A percentile compares a stretch with the other conserved stretches of the same genome.
Conservation (phyloP, 805 yeast species). For the Suhomyces sp. region DNA sequence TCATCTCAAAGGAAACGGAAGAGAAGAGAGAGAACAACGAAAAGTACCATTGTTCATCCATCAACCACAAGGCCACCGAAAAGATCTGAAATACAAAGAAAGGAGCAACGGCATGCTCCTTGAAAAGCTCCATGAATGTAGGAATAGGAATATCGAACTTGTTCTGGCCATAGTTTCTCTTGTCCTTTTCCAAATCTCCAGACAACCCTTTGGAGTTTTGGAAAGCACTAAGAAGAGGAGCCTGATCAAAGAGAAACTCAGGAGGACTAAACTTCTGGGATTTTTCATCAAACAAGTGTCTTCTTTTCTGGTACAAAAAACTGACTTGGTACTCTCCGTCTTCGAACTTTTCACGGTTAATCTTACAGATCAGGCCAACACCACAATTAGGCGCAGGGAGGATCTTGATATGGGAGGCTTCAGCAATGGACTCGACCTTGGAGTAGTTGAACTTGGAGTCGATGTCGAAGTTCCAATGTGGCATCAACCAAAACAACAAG, state of each 20-base stretch:
- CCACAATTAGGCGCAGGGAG: conserved; percentile 86
- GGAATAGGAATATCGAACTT: conserved; percentile 95
- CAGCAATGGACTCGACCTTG: conserved; percentile 47
- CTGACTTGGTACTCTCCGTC: conserved; percentile 62
- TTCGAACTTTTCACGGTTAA: conserved; percentile 51
- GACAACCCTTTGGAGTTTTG: conserved; percentile 54
- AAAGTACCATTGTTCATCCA: conserved; percentile 96
- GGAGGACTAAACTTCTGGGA: conserved; percentile 73
- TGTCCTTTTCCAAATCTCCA: conserved; percentile 48
- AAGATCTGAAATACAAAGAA: conserved; percentile 95
- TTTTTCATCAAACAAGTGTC: conserved; percentile 67
- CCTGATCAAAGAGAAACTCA: conserved; percentile 61
- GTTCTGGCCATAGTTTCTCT: conserved; percentile 76
- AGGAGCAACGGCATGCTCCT: conserved; percentile 98
- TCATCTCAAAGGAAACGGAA: conserved; percentile 89
- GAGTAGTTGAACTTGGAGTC: conserved; percentile 67
- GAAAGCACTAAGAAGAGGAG: conserved; percentile 54
- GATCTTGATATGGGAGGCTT: conserved; percentile 72
- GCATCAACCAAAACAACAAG: conserved; percentile 76
- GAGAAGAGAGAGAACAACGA: conserved; percentile 88
- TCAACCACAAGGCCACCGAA: conserved; percentile 91
- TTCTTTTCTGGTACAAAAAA: conserved; percentile 87
- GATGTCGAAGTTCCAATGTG: conserved; percentile 86
- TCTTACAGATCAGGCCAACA: conserved; percentile 70
- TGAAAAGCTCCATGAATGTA: conserved; percentile 82